Base-by-base conservation (phyloP, 805 yeast species). In the Saturnispora mendoncae region DNA sequence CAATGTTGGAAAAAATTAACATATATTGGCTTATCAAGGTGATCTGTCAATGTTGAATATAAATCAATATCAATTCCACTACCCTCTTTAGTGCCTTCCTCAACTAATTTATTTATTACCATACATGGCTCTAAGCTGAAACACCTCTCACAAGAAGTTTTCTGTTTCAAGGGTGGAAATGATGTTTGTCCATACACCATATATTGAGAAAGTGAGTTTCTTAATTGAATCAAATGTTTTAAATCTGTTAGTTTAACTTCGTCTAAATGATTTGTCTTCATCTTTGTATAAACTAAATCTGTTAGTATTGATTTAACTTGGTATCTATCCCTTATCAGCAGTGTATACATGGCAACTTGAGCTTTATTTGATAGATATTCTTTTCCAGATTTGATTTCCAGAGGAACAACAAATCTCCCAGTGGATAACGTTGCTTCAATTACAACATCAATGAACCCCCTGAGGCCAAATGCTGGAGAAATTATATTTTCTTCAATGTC, bases 401-500 rank as follows among this genome's bases (percentile, higher is more conserved):
- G 66, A 0, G 97, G 97, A 1, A 78, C 71, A 10, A 86, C 69
- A 41, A 55, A 68, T n/a, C 72, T 72, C 4, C 66, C 66, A 33
- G 64, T 63, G 7, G 71, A 55, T 20, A 64, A 58, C 6, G 49
- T 28, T 0, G 83, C 81, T 49, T 81, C 82, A 2, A 86, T 69
- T 0, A 95, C 86, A 3, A 81, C 95, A 63, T 92, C 99, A 14
- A 88, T 76, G 51, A 80, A 75, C 0, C 99, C 99, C 50, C 85
- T 76, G 7, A 92, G 61, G 0, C 99, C 99, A 63, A 73, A 87
- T 55, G 75, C 71, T 0, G 97, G 95, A 0, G 97, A 85, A 86
- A 94, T 79, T 12, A 92, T 80, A 51, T 79, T 83, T 53, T 92
- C 97, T 59, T 92, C 99, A 8, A 85, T 75, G 53, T 84, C 95